Conservation (phyloP, 1,139 yeast species). For the Magnusiomyces ingens region DNA sequence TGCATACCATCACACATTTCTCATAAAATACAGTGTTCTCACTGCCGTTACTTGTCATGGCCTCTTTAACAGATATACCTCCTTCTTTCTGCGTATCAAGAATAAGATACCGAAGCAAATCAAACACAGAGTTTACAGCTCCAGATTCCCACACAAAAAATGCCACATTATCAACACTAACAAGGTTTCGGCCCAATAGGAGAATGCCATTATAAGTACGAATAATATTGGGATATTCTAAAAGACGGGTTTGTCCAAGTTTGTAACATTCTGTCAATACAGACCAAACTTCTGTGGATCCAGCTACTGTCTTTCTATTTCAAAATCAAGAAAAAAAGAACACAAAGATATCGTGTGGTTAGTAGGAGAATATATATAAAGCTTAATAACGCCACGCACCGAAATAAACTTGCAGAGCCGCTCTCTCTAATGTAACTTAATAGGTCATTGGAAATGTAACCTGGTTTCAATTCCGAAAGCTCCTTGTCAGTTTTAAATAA, state of each 20-base stretch:
- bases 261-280: not conserved
- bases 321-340: not conserved
- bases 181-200: constrained; percentile 23
- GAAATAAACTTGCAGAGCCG: constrained; percentile 11
- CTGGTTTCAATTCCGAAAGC: not conserved
- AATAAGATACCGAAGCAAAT: not conserved
- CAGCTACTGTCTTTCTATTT: constrained; percentile 8
- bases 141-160: constrained; percentile 17
- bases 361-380: not conserved
- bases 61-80: not conserved
- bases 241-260: constrained; percentile 1
- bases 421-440: constrained; percentile 10
- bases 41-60: not conserved
- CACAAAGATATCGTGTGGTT: not conserved
- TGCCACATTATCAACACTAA: constrained; percentile 19
- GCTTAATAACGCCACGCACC: constrained; percentile 9
- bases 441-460: constrained; percentile 11
- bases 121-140: constrained; percentile 7
- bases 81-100: not conserved
- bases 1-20: constrained; percentile 15
- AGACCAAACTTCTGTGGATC: constrained; percentile 4
- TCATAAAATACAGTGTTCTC: constrained; percentile 3
- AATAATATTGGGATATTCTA: constrained; percentile 6
- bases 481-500: not conserved
- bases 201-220: constrained; percentile 20